Evolutionary conservation across 106 monocot species (phyloP).

Genomic region (Agapanthus africanus): DNA sequence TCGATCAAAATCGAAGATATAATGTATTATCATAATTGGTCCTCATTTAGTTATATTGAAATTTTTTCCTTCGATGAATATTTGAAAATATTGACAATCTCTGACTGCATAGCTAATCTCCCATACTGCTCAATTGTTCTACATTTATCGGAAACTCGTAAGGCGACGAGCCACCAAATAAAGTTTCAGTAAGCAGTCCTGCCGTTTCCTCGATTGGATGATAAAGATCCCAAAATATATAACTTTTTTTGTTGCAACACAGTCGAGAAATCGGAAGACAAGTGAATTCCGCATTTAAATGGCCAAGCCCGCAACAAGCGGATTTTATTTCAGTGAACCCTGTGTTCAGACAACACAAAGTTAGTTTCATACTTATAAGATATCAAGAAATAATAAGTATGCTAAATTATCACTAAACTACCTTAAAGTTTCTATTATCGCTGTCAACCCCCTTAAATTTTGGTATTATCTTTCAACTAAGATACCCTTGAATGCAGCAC

Average conservation of each 20-base stretch:
- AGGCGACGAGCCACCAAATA: slow-evolving; percentile 28
- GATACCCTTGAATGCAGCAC: too few species aligned
- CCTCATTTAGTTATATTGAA: too few species aligned
- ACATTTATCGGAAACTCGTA: slow-evolving; percentile 43
- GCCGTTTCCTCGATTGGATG: slow-evolving; percentile 46
- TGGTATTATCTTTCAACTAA: too few species aligned
- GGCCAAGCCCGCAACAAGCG: slow-evolving; percentile 67
- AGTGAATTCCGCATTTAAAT: slow-evolving; percentile 38
- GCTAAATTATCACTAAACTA: too few species aligned
- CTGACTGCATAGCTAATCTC: neutral
- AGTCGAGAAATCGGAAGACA: slow-evolving; percentile 39
- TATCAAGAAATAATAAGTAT: neutral
- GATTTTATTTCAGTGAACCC: slow-evolving; percentile 48
- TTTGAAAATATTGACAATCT: too few species aligned
- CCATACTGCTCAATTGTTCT: slow-evolving; percentile 19
- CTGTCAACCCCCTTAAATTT: too few species aligned
- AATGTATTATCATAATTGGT: too few species aligned
- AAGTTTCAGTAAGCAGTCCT: slow-evolving; percentile 9
- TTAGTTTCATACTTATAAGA: neutral
- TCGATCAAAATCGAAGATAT: too few species aligned
- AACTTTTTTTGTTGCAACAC: slow-evolving; percentile 26
- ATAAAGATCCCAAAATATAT: slow-evolving; percentile 59
- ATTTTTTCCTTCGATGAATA: too few species aligned
- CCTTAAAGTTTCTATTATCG: too few species aligned
- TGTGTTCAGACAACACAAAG: slow-evolving; percentile 3